Conservation (phyloP, 2,329 filamentous ascomycete genomes). For the Coniochaeta sp. region DNA sequence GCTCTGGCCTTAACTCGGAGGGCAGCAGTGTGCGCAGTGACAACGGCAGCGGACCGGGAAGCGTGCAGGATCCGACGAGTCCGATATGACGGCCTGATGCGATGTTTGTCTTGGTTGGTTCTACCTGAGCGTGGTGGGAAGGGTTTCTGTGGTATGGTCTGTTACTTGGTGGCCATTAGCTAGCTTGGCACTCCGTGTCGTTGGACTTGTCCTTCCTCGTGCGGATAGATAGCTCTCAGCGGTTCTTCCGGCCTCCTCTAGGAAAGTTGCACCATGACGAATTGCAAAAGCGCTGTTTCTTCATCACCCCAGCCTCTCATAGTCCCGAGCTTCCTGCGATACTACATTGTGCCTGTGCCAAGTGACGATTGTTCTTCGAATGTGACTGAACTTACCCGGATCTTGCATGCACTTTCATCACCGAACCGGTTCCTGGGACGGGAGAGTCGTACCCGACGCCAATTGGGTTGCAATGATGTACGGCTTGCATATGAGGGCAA, state of each 20-base stretch:
- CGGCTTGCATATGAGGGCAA: no score
- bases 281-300: constrained; percentile 1
- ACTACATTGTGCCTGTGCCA: not conserved
- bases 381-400: no score
- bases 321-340: not conserved
- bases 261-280: constrained; percentile 1
- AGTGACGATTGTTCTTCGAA: not conserved
- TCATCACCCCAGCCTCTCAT: no score
- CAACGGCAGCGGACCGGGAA: constrained; percentile 42
- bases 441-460: not conserved
- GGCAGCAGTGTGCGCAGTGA: constrained; percentile 32
- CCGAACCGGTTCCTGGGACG: not conserved
- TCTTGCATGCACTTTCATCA: not conserved
- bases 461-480: not conserved
- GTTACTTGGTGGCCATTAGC: not conserved
- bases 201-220: not conserved
- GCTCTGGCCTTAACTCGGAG: no score
- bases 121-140: not conserved
- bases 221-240: not conserved
- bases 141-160: no score
- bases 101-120: not conserved
- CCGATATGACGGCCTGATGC: constrained; percentile 26
- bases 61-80: constrained; percentile 45
- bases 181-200: not conserved
- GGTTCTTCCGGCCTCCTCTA: no score